Evolutionary conservation across 305 asterid genomes (phyloP).

Genomic region (Rubia tinctorum): DNA sequence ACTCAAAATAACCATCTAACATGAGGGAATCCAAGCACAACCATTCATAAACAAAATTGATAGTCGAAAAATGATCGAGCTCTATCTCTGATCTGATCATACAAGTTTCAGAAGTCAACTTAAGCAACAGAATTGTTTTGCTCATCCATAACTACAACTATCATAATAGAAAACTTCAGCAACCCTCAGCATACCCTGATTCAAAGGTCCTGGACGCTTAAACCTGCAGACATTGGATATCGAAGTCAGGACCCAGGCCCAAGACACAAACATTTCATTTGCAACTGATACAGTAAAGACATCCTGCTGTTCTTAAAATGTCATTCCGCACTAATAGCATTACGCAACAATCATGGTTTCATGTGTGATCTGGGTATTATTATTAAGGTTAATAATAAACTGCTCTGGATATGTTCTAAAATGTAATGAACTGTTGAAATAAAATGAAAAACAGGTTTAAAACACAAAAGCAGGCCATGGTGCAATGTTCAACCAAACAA

Average conservation of each 20-base stretch:
- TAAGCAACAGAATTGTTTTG: not conserved
- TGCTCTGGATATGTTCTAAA: too few relatives aligned
- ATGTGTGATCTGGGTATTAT: too few relatives aligned
- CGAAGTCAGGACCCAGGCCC: not conserved
- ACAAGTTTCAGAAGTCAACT: not conserved
- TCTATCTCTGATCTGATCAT: not conserved
- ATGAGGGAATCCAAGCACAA: too few relatives aligned
- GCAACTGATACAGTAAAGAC: not conserved
- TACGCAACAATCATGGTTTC: not conserved
- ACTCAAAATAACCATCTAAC: not conserved
- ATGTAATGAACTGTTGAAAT: too few relatives aligned
- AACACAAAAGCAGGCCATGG: not conserved
- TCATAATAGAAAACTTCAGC: not conserved
- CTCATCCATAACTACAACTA: not conserved
- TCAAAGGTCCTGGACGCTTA: conserved; percentile 25
- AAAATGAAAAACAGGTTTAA: not conserved
- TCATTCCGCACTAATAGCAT: too few relatives aligned
- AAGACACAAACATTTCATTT: not conserved
- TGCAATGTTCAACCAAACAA: not conserved
- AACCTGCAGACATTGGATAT: conserved; percentile 13
- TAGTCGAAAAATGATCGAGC: not conserved
- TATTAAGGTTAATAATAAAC: too few relatives aligned
- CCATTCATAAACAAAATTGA: not conserved
- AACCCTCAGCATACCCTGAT: conserved; percentile 1
- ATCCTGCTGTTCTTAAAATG: not conserved